Conservation (phyloP, 1,284 basidiomycete genomes). For the Ustilago xerochloae region DNA sequence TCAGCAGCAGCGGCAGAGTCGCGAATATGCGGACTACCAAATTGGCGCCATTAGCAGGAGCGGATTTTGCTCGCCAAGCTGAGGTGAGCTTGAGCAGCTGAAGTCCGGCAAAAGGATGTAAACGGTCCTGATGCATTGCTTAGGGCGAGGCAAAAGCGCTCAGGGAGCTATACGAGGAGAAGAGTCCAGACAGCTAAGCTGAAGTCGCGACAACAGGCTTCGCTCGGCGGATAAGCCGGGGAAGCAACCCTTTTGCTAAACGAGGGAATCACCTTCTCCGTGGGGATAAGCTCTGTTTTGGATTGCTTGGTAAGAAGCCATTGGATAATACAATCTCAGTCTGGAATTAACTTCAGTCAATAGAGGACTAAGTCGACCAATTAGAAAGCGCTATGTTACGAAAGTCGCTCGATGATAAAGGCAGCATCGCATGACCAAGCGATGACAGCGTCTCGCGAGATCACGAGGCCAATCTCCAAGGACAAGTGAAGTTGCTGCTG, state of each 20-base stretch:
- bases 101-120: not conserved
- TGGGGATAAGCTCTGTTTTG: not conserved
- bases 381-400: not conserved
- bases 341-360: not conserved
- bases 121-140: not conserved
- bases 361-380: not conserved
- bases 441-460: not conserved
- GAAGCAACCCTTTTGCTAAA: not conserved
- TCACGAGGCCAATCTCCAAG: not conserved
- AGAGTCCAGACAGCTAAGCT: not conserved
- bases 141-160: not conserved
- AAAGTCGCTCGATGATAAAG: not conserved
- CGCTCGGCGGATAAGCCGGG: slow-evolving; percentile 11
- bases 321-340: not conserved
- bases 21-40: not conserved
- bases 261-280: not conserved
- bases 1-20: not conserved
- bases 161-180: slow-evolving; percentile 20
- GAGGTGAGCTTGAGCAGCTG: not conserved
- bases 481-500: not conserved
- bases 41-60: not conserved
- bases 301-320: not conserved
- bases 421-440: slow-evolving; percentile 5
- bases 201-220: not conserved
- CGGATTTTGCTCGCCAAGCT: slow-evolving; percentile 8